Conservation (phyloP, 257 asterid species). For the Nicotiana noctiflora region DNA sequence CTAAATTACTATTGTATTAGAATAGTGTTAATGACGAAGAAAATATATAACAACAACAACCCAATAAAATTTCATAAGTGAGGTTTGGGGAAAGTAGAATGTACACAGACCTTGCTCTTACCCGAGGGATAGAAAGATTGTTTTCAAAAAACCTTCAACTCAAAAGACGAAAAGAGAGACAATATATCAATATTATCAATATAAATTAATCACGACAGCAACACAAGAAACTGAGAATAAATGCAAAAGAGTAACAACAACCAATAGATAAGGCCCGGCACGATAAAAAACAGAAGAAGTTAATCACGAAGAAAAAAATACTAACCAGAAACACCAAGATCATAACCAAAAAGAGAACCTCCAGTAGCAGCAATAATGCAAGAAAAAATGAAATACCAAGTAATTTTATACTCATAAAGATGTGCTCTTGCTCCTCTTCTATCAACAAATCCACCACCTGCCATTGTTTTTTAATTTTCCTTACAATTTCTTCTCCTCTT, state of each 20-base stretch:
- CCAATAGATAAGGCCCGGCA: too few relatives aligned
- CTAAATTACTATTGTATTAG: too few relatives aligned
- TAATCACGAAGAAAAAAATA: neutral
- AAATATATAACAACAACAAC: too few relatives aligned
- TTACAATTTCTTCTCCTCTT: neutral
- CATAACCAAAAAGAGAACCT: conserved; percentile 81
- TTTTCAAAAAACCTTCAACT: neutral
- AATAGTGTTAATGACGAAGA: too few relatives aligned
- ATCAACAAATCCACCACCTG: conserved; percentile 50
- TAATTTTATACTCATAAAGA: conserved; percentile 58
- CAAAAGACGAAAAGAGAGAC: neutral
- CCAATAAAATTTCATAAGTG: too few relatives aligned
- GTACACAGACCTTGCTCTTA: too few relatives aligned
- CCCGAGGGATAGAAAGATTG: too few relatives aligned
- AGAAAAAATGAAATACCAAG: conserved; percentile 56
- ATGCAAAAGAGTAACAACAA: too few relatives aligned
- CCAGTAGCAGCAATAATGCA: conserved; percentile 76
- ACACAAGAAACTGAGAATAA: neutral
- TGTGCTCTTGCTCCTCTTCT: conserved; percentile 55
- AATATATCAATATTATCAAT: too few relatives aligned
- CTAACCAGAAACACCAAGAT: conserved; percentile 86
- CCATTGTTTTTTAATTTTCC: conserved; percentile 29
- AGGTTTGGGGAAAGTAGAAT: too few relatives aligned
- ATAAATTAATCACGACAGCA: neutral
- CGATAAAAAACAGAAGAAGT: neutral